Percentiles rank a stretch among this genome's conserved stretches.
Evolutionary conservation across 805 yeast genomes (phyloP).

Genomic region (Saccharomycopsis fodiens): DNA sequence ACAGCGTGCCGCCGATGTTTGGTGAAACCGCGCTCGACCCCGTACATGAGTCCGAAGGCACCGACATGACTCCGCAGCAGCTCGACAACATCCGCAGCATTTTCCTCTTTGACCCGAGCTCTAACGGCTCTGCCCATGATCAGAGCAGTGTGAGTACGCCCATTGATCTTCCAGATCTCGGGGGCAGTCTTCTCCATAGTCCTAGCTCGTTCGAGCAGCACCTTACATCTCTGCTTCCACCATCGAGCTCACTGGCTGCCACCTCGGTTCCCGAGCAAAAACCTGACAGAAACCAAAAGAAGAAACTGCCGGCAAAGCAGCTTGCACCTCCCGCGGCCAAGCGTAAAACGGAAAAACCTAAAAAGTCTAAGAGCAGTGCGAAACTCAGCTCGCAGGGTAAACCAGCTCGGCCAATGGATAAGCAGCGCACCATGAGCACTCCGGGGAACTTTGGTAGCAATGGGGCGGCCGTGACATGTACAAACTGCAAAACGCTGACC

Average conservation of each 20-base stretch:
- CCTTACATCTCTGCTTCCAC: not conserved
- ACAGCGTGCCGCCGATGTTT: not conserved
- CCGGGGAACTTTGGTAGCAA: not conserved
- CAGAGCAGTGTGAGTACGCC: constrained; percentile 1
- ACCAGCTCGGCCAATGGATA: not conserved
- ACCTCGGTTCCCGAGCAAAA: not conserved
- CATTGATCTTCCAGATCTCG: not conserved
- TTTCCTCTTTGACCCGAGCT: not conserved
- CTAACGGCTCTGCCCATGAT: not conserved
- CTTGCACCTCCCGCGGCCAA: not conserved
- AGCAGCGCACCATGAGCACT: not conserved
- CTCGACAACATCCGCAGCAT: not conserved
- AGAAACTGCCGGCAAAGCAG: not conserved
- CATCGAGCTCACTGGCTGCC: not conserved
- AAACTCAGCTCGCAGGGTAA: not conserved
- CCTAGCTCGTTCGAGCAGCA: not conserved
- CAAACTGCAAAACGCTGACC: constrained; percentile 85
- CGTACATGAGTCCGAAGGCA: not conserved
- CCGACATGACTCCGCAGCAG: not conserved
- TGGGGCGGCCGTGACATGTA: constrained; percentile 44
- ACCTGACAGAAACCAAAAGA: not conserved
- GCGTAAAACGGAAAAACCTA: not conserved
- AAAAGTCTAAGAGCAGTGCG: not conserved
- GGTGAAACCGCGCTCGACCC: not conserved
- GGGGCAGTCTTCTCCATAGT: not conserved